Percentiles rank a stretch among this genome's conserved stretches.
Conservation (phyloP, 164 flowering plant species). For the Nelumbo lutea region DNA sequence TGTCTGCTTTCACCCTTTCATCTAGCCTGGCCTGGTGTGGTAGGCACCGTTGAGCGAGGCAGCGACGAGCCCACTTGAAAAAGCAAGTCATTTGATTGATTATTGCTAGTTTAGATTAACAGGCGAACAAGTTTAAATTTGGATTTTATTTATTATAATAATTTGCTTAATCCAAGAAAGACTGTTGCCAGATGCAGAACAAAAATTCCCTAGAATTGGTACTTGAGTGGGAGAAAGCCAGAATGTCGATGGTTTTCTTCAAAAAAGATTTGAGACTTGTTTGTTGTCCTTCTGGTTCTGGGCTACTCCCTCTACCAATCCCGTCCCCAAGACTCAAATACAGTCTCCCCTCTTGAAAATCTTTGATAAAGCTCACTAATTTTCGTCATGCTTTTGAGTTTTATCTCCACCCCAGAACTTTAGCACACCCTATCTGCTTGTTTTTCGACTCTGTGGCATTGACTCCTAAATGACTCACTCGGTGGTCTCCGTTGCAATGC, state of each 20-base stretch:
- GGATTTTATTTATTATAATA: too few species aligned
- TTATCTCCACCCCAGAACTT: conserved; percentile 9
- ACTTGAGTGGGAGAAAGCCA: not conserved
- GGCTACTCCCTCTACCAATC: conserved; percentile 2
- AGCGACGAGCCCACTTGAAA: too few species aligned
- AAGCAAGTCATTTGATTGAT: too few species aligned
- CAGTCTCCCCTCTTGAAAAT: not conserved
- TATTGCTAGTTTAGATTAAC: too few species aligned
- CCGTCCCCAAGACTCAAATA: conserved; percentile 14
- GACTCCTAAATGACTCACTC: not conserved
- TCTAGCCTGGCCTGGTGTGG: not conserved
- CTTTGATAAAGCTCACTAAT: not conserved
- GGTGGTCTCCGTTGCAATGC: conserved; percentile 18
- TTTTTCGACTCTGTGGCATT: not conserved
- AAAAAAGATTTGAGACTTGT: conserved; percentile 17
- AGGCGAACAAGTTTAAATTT: too few species aligned
- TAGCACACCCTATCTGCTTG: not conserved
- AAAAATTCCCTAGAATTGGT: not conserved
- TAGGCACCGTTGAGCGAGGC: not conserved
- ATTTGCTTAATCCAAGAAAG: too few species aligned
- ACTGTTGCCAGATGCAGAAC: not conserved
- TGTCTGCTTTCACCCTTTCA: too few species aligned
- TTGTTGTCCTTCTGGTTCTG: not conserved
- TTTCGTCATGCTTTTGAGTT: not conserved
- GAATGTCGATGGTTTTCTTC: not conserved